Percentiles rank a stretch among this genome's conserved stretches.
phyloP scores from a whole-genome alignment of 768 basidiomycete genomes.

The Pleurotus sapidus region DNA sequence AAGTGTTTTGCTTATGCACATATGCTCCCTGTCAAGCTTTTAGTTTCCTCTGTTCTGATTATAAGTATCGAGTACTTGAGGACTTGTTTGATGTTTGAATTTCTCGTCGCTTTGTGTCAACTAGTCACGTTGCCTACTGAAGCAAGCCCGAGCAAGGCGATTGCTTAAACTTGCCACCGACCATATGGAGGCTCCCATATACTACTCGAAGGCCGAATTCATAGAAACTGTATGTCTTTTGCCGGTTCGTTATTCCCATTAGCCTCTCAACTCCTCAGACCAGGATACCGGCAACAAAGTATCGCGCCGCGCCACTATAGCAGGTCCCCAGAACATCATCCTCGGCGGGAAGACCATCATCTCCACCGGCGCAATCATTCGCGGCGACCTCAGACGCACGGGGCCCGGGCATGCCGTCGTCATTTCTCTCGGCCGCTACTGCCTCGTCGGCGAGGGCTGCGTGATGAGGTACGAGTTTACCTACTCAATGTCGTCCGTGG shows the following conservation, averaged over 20 bases:
- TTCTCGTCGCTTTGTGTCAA: too few species aligned
- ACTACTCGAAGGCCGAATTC: conserved; percentile 80
- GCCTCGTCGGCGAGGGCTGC: conserved; percentile 84
- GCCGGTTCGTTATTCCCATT: not conserved
- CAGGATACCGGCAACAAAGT: conserved; percentile 98
- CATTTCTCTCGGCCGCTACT: conserved; percentile 91
- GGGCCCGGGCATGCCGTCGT: conserved; percentile 93
- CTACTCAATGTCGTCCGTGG: not conserved
- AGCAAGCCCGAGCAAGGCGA: too few species aligned
- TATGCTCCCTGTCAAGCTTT: too few species aligned
- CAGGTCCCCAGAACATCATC: conserved; percentile 95
- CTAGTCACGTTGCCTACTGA: too few species aligned
- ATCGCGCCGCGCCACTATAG: conserved; percentile 85
- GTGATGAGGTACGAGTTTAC: conserved; percentile 67
- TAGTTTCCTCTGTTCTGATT: too few species aligned
- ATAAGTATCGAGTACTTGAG: too few species aligned
- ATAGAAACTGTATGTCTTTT: conserved; percentile 72
- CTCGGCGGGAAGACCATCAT: conserved; percentile 97
- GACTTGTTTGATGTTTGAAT: too few species aligned
- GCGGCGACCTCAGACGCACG: conserved; percentile 88
- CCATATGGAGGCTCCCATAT: conserved; percentile 68
- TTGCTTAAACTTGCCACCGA: too few species aligned
- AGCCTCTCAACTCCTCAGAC: not conserved
- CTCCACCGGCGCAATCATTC: conserved; percentile 83
- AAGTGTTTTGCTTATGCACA: not conserved